phyloP scores from a whole-genome alignment of 73 alveolate species.

The Stentor coeruleus region DNA sequence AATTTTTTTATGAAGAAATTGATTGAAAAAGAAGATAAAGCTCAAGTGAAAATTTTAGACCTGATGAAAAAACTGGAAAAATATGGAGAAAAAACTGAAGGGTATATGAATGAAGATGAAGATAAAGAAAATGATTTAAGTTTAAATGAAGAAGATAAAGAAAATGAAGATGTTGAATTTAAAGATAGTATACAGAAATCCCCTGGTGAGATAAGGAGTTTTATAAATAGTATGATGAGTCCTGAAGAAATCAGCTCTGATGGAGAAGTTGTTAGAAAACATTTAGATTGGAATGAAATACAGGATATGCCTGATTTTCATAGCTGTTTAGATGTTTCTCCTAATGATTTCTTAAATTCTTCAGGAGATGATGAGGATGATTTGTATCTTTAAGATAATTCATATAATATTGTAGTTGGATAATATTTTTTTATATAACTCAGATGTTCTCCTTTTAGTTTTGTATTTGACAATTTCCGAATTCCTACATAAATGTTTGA shows the following conservation, averaged over 20 bases:
- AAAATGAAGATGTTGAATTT: conserved; percentile 7
- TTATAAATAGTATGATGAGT: conserved; percentile 10
- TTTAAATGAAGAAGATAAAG: neutral
- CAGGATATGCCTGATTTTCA: neutral
- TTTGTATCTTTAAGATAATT: no score
- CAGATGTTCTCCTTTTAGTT: no score
- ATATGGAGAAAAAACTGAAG: neutral
- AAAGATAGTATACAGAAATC: neutral
- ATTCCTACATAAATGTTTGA: no score
- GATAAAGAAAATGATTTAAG: no score
- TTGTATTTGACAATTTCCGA: no score
- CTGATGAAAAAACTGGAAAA: neutral
- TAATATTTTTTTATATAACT: no score
- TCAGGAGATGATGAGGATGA: neutral
- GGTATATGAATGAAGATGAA: no score
- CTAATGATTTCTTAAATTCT: neutral
- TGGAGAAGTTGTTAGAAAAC: neutral
- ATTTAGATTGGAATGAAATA: neutral
- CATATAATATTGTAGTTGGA: no score
- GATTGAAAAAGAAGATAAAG: neutral
- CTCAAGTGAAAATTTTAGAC: neutral
- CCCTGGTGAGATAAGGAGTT: neutral
- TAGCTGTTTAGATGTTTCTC: neutral
- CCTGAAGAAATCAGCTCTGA: neutral
- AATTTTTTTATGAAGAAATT: neutral